Conservation (phyloP, 1,284 basidiomycete species). For the Tausonia pullulans region DNA sequence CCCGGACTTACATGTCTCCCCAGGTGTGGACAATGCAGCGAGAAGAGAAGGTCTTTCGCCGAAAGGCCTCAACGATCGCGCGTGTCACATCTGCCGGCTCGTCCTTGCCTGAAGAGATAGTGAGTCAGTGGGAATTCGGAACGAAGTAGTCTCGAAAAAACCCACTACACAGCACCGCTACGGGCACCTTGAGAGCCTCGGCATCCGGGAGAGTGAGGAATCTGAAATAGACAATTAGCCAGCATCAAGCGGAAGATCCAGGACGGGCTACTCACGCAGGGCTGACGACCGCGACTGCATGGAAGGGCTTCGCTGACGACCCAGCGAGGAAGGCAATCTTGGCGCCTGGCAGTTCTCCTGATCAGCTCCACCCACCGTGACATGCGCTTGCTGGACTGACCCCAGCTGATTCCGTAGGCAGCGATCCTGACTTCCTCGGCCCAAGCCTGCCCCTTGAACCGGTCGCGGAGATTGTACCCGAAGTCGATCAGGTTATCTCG, state of each 20-base stretch:
- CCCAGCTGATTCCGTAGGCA: constrained; percentile 5
- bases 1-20: not conserved
- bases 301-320: not conserved
- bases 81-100: not conserved
- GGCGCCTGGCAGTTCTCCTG: not conserved
- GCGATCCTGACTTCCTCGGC: not conserved
- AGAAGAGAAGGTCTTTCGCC: constrained; percentile 3
- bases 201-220: not conserved
- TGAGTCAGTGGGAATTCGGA: not conserved
- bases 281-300: not conserved
- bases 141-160: not conserved
- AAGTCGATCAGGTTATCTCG: constrained; percentile 3
- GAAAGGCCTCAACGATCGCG: constrained; percentile 3
- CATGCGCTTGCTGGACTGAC: not conserved
- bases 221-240: not conserved
- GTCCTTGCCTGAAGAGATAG: not conserved
- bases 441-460: not conserved
- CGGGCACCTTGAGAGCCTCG: constrained; percentile 8
- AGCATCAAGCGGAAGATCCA: not conserved
- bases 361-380: not conserved
- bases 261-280: not conserved
- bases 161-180: not conserved
- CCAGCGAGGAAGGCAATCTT: constrained; percentile 11
- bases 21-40: constrained; percentile 1
- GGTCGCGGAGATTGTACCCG: not conserved